These are phyloP conservation scores for Penicillium capsulatum DNA, from an alignment of 2,329 filamentous ascomycete species.

Conservation along the genomic window DNA sequence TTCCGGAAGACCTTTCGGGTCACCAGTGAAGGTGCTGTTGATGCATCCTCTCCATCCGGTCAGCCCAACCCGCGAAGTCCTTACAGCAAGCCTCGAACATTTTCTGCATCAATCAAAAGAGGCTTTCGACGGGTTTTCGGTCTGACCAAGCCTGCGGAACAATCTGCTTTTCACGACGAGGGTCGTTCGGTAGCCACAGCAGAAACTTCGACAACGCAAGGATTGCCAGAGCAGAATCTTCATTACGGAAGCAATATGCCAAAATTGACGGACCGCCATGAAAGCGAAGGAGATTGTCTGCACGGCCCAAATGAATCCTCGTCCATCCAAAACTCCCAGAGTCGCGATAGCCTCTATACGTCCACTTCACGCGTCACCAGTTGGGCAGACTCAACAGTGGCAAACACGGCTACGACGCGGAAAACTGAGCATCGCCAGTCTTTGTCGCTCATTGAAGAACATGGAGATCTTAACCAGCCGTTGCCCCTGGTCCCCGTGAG, in stretches of 20 bases:
- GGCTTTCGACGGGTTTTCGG: conserved; percentile 41
- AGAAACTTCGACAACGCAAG: background rate
- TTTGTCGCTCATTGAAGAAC: conserved; percentile 45
- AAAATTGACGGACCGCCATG: background rate
- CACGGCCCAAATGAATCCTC: conserved; percentile 10
- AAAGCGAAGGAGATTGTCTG: background rate
- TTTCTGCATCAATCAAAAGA: conserved; percentile 43
- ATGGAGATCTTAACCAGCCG: conserved; percentile 27
- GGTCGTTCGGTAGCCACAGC: background rate
- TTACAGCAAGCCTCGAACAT: conserved; percentile 31
- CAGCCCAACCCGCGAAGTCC: conserved; percentile 7
- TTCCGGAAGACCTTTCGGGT: conserved; percentile 38
- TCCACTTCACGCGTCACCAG: conserved; percentile 46
- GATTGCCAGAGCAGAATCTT: background rate
- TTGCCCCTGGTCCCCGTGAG: conserved; percentile 3
- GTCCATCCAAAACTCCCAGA: conserved; percentile 25
- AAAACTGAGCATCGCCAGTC: conserved; percentile 33
- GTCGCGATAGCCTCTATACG: conserved; percentile 33
- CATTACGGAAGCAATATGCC: too few species aligned
- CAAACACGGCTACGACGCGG: conserved; percentile 37
- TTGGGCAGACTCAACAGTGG: conserved; percentile 47
- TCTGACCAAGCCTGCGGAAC: conserved; percentile 22
- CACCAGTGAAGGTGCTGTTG: conserved; percentile 23
- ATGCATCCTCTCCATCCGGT: conserved; percentile 8
- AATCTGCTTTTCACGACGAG: background rate